Evolutionary conservation across 1,284 basidiomycete species (phyloP).

Genomic region (Cutaneotrichosporon cutaneum): DNA sequence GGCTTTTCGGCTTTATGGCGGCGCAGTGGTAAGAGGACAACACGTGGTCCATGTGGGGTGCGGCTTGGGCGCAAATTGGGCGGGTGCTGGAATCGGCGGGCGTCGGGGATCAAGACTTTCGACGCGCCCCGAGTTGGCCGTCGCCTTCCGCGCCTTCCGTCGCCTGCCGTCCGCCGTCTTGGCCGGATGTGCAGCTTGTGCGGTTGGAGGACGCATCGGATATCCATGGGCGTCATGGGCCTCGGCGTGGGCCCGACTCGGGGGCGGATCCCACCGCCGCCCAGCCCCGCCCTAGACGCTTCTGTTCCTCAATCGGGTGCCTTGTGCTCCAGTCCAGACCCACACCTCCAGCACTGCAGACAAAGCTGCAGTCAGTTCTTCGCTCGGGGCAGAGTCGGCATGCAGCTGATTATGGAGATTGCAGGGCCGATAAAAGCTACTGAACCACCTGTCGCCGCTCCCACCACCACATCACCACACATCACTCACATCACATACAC

Average conservation of each 20-base stretch:
- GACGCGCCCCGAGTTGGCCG: not conserved
- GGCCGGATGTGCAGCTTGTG: not conserved
- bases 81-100: not conserved
- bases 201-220: not conserved
- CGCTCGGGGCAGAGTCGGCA: too few relatives aligned
- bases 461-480: not conserved
- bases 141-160: not conserved
- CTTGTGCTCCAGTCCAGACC: too few relatives aligned
- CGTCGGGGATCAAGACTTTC: slow-evolving; percentile 5
- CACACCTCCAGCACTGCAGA: too few relatives aligned
- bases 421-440: not conserved
- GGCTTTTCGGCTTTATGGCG: not conserved
- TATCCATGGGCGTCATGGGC: not conserved
- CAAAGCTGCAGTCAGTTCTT: too few relatives aligned
- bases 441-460: not conserved
- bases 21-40: not conserved
- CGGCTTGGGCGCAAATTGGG: not conserved
- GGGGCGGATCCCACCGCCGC: not conserved
- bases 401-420: not conserved
- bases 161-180: not conserved
- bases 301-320: not conserved
- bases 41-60: slow-evolving; percentile 4
- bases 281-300: not conserved
- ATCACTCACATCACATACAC: not conserved
- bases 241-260: not conserved